Evolutionary conservation across 2,329 filamentous ascomycete species (phyloP), one percentile per base, ranked within the genome.

Genomic region (Tolypocladium paradoxum): DNA sequence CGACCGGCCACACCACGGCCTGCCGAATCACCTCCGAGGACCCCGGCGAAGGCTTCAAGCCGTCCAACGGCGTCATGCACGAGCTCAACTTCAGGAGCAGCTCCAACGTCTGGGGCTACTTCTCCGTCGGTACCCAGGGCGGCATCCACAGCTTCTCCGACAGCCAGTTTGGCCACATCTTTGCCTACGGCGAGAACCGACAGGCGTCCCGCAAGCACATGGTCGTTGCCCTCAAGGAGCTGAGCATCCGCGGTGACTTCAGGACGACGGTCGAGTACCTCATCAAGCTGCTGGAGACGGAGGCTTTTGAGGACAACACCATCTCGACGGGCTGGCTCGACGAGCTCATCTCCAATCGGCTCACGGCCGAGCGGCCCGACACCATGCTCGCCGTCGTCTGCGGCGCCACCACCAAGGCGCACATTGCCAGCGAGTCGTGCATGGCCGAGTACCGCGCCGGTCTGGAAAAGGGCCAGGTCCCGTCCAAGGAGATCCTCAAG

Each of bases 51-150:
- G 93, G 93, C 51, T 99, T 99, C 84, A 99, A 99, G 82, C 93
- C 93, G 54, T 99, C 93, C 47, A 95, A 92, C 65, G 93, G 93
- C 83, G 95, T 92, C 51, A 95, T 99, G 83, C 93, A 97, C 76
- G 93, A 99, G 68, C 78, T 99, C 66, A 99, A 99, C 79, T 99
- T 99, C 83, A 84, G 93, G 68, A 95, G 88, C 76, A 96, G 90
- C 70, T 97, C 93, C 58, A 99, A 99, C 62, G 93, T 97, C 53
- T 99, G 93, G 93, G 93, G 93, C 79, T 99, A 99, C 75, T 99
- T 99, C 83, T 99, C 93, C 51, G 93, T 99, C 70, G 89, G 91
- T 76, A 93, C 91, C 11, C 86, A 90, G 53, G 92, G 91, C 75
- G 91, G 91, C 72, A 99, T 99, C 60, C 93, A 99, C 82, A 96